Evolutionary conservation across 1,284 basidiomycete genomes (phyloP), one percentile per base, ranked within the genome.

Genomic region (Irpex sp.): DNA sequence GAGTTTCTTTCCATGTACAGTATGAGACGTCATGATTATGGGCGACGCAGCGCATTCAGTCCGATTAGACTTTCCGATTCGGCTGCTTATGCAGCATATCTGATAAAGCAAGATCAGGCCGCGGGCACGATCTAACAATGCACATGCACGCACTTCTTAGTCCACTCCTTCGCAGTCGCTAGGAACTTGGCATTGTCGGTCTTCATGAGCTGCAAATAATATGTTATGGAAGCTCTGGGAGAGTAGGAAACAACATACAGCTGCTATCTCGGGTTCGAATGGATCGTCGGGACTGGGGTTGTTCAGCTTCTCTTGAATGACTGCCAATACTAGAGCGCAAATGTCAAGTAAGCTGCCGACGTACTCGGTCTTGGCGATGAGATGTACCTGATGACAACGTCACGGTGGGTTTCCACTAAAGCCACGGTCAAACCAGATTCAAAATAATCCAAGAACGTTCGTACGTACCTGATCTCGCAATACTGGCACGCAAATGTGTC

Each of bases 281-380:
- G 96, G 96, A 81, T 97, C 96, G 77, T 97, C 96, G 6, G 95
- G 89, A 79, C 94, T 96, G 9, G 96, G 96, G 76, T 95, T 94
- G 78, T 96, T 95, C 70, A 97, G 79, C 79, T 97, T 96, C 79
- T 97, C 94, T 79, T 94, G 92, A 73, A 97, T 90, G 58, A 93
- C 90, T 27, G 87, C 82, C 42, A 97, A 86, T 4, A 97, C 96
- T 97, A 71, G 3, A 32, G 5, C 65, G 27, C 27, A 69, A 45
- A 71, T 63, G 49, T 67, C 4, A 44, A 10, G 49, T 15, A n/a
- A 20, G 43, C 11, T 59, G 11, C n/a, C 38, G 38, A 54, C 22
- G 38, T 2, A 27, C 56, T 45, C 5, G 13, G 44, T 56, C 22
- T 32, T 27, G 67, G 32, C n/a, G 65, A 44, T 4, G n/a, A 3